phyloP scores from a whole-genome alignment of 176 grass and related monocot species.

The Lolium perenne region DNA sequence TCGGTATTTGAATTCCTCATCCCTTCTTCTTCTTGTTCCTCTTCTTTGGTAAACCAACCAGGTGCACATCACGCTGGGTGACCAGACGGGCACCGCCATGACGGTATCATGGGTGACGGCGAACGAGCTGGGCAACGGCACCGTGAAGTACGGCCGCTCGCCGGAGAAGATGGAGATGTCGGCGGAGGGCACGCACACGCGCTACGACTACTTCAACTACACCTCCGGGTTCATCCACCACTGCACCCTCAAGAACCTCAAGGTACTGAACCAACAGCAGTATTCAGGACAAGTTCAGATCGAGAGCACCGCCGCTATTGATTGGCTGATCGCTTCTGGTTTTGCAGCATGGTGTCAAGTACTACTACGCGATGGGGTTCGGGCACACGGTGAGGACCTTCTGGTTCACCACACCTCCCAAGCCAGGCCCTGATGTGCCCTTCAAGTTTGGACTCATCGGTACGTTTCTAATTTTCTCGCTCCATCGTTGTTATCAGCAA shows the following conservation, averaged over 20 bases:
- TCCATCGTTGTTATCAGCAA: background rate
- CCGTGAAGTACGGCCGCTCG: constrained; percentile 50
- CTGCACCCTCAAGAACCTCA: constrained; percentile 45
- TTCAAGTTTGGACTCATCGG: constrained; percentile 71
- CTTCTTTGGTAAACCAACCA: constrained; percentile 17
- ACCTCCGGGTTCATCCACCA: constrained; percentile 86
- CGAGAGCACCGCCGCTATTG: background rate
- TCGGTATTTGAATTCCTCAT: background rate
- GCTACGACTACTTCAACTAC: constrained; percentile 65
- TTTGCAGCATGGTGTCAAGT: constrained; percentile 50
- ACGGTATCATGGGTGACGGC: constrained; percentile 70
- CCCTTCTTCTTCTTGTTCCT: no score
- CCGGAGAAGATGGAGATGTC: constrained; percentile 30
- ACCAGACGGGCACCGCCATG: constrained; percentile 58
- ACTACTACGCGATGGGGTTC: constrained; percentile 66
- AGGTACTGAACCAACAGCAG: constrained; percentile 32
- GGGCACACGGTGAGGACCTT: constrained; percentile 54
- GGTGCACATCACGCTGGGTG: constrained; percentile 76
- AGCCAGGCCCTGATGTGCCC: constrained; percentile 55
- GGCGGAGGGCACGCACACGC: constrained; percentile 49
- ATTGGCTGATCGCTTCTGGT: background rate
- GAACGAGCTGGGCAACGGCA: constrained; percentile 54
- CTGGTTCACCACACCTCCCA: constrained; percentile 66
- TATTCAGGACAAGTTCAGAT: background rate
- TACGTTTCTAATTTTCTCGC: background rate